Conservation (phyloP, 805 yeast species). For the Osmozyma mogii region DNA sequence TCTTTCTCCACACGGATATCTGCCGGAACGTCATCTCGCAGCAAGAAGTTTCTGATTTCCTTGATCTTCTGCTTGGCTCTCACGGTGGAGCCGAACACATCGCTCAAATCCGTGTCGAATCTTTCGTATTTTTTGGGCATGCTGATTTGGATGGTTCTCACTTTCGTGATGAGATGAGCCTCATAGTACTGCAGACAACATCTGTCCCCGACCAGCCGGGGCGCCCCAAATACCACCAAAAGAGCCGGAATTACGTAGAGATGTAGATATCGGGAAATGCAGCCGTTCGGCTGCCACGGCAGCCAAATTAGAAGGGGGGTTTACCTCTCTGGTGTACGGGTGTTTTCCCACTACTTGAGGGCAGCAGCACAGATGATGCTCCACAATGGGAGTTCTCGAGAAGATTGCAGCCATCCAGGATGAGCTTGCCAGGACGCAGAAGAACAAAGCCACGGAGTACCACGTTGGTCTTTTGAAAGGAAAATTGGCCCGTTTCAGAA, state of each 20-base stretch:
- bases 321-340: conserved; percentile 9
- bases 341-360: conserved; percentile 3
- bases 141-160: neutral
- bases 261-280: neutral
- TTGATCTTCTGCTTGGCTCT: conserved; percentile 80
- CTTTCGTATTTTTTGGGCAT: conserved; percentile 5
- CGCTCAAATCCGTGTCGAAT: conserved; percentile 12
- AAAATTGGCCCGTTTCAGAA: conserved; percentile 84
- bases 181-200: too few relatives aligned
- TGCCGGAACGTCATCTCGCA: conserved; percentile 53
- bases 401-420: conserved; percentile 85
- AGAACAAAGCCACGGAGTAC: conserved; percentile 96
- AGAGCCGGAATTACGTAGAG: too few relatives aligned
- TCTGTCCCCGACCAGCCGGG: too few relatives aligned
- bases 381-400: conserved; percentile 33
- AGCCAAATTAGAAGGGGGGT: neutral
- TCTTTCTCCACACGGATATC: conserved; percentile 63
- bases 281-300: neutral
- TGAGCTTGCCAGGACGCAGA: conserved; percentile 91
- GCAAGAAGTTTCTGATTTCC: conserved; percentile 69
- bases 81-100: conserved; percentile 29
- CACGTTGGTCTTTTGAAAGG: conserved; percentile 93
- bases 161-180: conserved; percentile 1
- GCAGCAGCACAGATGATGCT: conserved; percentile 1
- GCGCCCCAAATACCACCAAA: too few relatives aligned